Conservation (phyloP, 345 rosid species). For the Camelina hispida region DNA sequence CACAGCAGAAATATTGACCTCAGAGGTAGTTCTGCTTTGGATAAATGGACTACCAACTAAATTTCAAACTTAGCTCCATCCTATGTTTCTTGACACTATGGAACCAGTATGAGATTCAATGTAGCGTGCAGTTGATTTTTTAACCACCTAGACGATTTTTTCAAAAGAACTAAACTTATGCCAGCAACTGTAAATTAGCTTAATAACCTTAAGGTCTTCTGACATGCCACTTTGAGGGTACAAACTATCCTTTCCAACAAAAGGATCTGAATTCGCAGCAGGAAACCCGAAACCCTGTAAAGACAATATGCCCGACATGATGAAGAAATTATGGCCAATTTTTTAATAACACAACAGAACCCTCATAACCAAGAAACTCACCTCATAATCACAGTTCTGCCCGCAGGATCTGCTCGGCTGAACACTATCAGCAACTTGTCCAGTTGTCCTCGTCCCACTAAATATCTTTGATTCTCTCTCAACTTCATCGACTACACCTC, state of each 20-base stretch:
- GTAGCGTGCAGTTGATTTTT: neutral
- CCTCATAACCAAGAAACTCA: slow-evolving; percentile 41
- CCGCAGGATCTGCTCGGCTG: slow-evolving; percentile 46
- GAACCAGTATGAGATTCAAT: neutral
- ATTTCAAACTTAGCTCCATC: slow-evolving; percentile 31
- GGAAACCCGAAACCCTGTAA: slow-evolving; percentile 55
- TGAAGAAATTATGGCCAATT: slow-evolving; percentile 37
- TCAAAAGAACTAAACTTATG: slow-evolving; percentile 1
- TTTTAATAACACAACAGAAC: slow-evolving; percentile 45
- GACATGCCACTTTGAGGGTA: slow-evolving; percentile 51
- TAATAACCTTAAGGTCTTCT: slow-evolving; percentile 63
- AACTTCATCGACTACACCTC: slow-evolving; percentile 45
- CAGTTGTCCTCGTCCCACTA: slow-evolving; percentile 45
- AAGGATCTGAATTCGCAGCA: slow-evolving; percentile 47
- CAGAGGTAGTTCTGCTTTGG: slow-evolving; percentile 18
- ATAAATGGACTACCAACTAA: slow-evolving; percentile 24
- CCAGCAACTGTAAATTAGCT: slow-evolving; percentile 36
- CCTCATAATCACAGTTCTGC: slow-evolving; percentile 56
- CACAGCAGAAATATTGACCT: slow-evolving; percentile 26
- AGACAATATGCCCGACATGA: slow-evolving; percentile 51
- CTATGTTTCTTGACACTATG: slow-evolving; percentile 26
- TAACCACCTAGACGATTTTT: neutral
- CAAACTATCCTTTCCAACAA: slow-evolving; percentile 50
- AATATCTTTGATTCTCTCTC: slow-evolving; percentile 51
- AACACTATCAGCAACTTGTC: slow-evolving; percentile 48